phyloP scores from a whole-genome alignment of 352 stramenopile species.

The Pilasporangium apinafurcum region DNA sequence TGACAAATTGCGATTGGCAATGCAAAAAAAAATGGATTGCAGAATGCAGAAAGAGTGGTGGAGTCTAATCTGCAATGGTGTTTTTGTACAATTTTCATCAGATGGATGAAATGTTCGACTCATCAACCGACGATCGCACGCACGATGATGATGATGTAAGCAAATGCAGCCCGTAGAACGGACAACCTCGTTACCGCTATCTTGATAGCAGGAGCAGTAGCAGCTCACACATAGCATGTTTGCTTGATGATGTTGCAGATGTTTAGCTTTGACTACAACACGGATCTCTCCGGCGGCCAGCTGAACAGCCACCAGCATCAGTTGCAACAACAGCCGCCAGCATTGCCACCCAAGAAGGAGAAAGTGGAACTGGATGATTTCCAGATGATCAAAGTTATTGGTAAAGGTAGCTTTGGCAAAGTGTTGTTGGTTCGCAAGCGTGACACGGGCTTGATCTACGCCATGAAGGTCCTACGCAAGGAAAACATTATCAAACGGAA shows the following conservation, averaged over 20 bases:
- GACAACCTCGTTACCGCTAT: too few relatives aligned
- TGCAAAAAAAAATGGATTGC: too few relatives aligned
- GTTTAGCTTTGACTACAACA: conserved; percentile 72
- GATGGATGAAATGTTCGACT: conserved; percentile 67
- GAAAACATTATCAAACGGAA: conserved; percentile 99
- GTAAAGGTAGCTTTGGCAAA: conserved; percentile 95
- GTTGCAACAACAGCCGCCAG: conserved; percentile 24
- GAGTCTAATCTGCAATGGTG: not conserved
- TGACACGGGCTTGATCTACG: conserved; percentile 91
- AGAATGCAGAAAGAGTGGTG: too few relatives aligned
- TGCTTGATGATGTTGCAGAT: conserved; percentile 27
- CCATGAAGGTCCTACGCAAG: conserved; percentile 99
- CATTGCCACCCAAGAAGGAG: conserved; percentile 43
- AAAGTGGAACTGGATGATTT: conserved; percentile 91
- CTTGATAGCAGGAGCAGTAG: too few relatives aligned
- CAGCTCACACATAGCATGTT: not conserved
- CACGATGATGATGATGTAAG: conserved; percentile 51
- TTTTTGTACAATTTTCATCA: not conserved
- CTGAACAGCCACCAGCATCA: conserved; percentile 10
- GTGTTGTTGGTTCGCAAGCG: conserved; percentile 95
- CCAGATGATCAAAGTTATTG: conserved; percentile 96
- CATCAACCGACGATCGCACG: conserved; percentile 45
- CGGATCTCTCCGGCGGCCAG: conserved; percentile 30
- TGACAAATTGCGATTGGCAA: too few relatives aligned
- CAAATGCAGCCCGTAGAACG: too few relatives aligned